A percentile compares a stretch with the other conserved stretches of the same genome.
phyloP scores from a whole-genome alignment of 305 asterid genomes.

The Solanum hybrid region DNA sequence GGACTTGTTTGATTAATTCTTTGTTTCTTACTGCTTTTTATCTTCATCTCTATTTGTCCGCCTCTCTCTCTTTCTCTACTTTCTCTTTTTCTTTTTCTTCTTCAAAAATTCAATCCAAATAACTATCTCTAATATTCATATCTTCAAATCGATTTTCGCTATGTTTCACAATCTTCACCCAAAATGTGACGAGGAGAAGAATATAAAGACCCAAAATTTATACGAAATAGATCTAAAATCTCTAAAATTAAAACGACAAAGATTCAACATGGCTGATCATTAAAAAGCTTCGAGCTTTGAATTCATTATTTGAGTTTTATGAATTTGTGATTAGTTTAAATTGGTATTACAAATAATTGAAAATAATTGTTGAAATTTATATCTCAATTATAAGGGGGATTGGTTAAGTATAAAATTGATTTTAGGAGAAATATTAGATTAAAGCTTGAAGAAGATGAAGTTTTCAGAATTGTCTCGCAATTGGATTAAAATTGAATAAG shows the following conservation, averaged over 20 bases:
- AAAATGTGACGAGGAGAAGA: rapidly evolving
- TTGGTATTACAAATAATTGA: background rate
- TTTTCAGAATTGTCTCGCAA: too few relatives aligned
- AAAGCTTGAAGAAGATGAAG: too few relatives aligned
- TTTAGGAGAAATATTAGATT: background rate
- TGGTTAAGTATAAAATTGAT: background rate
- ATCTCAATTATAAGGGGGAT: background rate
- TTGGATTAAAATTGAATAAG: background rate
- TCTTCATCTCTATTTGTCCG: background rate
- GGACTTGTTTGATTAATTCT: background rate
- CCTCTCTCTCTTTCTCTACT: background rate
- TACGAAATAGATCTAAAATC: rapidly evolving
- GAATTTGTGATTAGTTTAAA: background rate
- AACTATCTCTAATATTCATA: background rate
- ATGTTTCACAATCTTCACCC: background rate
- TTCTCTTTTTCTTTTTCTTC: background rate
- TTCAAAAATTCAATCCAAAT: background rate
- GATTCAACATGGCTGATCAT: rapidly evolving
- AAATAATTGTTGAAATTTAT: background rate
- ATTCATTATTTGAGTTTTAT: background rate
- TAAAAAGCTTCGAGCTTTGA: background rate
- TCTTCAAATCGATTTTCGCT: background rate
- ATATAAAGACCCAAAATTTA: background rate
- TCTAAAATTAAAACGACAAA: background rate
- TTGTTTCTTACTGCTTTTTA: background rate